Percentiles rank a stretch among this genome's conserved stretches.
phyloP scores from a whole-genome alignment of 2,329 filamentous ascomycete genomes.

The Hirsutella minnesotensis region DNA sequence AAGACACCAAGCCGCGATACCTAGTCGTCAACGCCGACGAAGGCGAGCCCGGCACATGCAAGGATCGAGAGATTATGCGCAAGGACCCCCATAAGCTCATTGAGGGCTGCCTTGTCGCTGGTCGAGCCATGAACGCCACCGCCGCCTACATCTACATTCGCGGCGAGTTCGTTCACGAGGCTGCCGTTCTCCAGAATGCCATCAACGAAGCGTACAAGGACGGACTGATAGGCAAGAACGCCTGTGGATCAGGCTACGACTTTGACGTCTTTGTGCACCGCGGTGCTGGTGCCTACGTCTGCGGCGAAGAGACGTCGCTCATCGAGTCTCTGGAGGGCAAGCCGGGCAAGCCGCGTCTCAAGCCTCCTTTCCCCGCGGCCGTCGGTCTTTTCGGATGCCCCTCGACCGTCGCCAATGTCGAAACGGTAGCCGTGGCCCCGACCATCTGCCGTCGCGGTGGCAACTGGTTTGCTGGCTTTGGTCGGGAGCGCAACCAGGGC shows the following conservation, averaged over 20 bases:
- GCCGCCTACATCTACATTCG: conserved; percentile 99
- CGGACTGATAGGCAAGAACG: conserved; percentile 95
- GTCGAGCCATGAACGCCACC: conserved; percentile 96
- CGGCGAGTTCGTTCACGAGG: conserved; percentile 95
- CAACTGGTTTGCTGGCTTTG: conserved; percentile 87
- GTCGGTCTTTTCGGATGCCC: conserved; percentile 97
- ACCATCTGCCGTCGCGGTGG: conserved; percentile 91
- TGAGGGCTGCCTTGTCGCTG: conserved; percentile 91
- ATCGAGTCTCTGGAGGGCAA: conserved; percentile 98
- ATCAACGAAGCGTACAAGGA: conserved; percentile 97
- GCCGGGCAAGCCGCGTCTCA: conserved; percentile 93
- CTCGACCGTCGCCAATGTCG: conserved; percentile 94
- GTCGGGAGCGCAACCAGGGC: conserved; percentile 89
- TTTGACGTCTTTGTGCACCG: conserved; percentile 96
- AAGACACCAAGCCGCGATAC: conserved; percentile 91
- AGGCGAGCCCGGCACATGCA: conserved; percentile 97
- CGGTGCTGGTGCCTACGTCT: conserved; percentile 94
- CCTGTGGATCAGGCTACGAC: conserved; percentile 91
- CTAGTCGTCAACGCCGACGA: conserved; percentile 98
- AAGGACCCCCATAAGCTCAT: conserved; percentile 99
- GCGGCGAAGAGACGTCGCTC: conserved; percentile 93
- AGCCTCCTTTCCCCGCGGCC: conserved; percentile 95
- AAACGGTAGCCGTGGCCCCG: conserved; percentile 89
- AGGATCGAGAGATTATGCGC: conserved; percentile 99
- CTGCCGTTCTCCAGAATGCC: conserved; percentile 80